Evolutionary conservation across 306 rosid genomes (phyloP), one percentile per base, ranked within the genome.

Genomic region (Pterocarpus macrocarpus): DNA sequence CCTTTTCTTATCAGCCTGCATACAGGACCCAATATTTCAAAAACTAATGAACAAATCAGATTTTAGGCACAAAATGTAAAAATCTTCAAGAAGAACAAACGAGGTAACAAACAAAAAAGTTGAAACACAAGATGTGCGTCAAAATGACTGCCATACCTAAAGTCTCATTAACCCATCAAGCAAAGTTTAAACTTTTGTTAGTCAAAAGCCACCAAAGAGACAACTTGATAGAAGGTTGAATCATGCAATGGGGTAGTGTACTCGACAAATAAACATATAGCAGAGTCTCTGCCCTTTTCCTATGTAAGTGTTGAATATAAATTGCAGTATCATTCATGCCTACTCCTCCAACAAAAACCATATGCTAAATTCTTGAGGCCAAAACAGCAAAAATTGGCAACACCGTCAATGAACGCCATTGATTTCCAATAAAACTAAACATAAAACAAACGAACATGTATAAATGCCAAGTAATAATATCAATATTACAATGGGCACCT

Each of bases 1-100:
- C 85, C 79, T 87, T 62, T 85, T 64, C 61, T 35, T 83, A 65
- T 90, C 92, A 59, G 83, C 92, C 98, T 95, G 97, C 89, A 90
- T 77, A 78, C 71, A 84, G 36, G 81, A 52, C 44, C 70, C 83
- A 61, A 59, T 57, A 61, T 34, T 72, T 83, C 81, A 92, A 71
- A 80, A 75, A 45, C 73, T 14, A 28, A 13, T 8, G 39, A 71
- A 77, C 16, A 61, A 71, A 82, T 66, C 50, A 72, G 70, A 82
- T 64, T 80, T 47, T 75, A 70, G 73, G 63, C 64, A 53, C 64
- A 73, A 52, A 9, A 75, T 8, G 56, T 11, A 75, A 9, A 75
- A 69, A 76, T 45, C 44, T 38, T 15, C 36, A 38, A 49, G 44
- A 73, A 61, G 13, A 22, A 47, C 7, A 11, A 50, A 61, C 5